Base-by-base conservation (phyloP, 2,329 filamentous ascomycete genomes). In the Diplodia scrobiculata region DNA sequence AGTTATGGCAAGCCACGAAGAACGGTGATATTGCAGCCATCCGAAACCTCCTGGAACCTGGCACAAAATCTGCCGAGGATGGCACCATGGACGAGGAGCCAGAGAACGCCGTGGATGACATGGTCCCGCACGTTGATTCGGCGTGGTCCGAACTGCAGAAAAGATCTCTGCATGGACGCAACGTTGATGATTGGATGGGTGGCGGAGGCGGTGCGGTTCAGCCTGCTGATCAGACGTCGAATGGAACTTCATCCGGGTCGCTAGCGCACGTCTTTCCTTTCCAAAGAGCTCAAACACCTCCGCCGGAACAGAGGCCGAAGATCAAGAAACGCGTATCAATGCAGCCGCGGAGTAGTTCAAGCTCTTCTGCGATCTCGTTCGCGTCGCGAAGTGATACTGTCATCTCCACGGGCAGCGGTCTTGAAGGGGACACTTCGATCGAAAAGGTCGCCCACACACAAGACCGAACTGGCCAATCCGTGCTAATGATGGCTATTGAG, bases 201-300 rank as follows among this genome's bases (percentile, higher is more conserved):
- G 3, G 32, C n/a, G 59, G 54, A 29, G 34, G 59, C 47, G 47
- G 60, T 36, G 19, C 29, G 17, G 60, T 41, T 21, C 34, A 36
- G 17, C 25, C 47, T 29, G 48, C 32, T 11, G 60, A 63, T 14
- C 25, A 38, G 41, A 34, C 41, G 5, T 27, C 48, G 9, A 36
- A 36, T 25, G 25, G 38, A 19, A 32, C 29, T 21, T 38, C 50
- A 67, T 72, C 75, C 54, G 80, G 79, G 2, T 81, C 81, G 2
- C 70, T 98, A 3, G 85, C 89, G 63, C 94, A 98, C 74, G 92
- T 98, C 1, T 97, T 97, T 71, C 94, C 93, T 0, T 98, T 97
- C 69, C 91, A 96, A 74, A 85, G 84, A 65, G 85, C 86, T 67
- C 76, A 79, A 51, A 82, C 78, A 25, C 81, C 81, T 29, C 79